A percentile compares a stretch with the other conserved stretches of the same genome.
Conservation (phyloP, 306 rosid species). For the Vigna trinervia region DNA sequence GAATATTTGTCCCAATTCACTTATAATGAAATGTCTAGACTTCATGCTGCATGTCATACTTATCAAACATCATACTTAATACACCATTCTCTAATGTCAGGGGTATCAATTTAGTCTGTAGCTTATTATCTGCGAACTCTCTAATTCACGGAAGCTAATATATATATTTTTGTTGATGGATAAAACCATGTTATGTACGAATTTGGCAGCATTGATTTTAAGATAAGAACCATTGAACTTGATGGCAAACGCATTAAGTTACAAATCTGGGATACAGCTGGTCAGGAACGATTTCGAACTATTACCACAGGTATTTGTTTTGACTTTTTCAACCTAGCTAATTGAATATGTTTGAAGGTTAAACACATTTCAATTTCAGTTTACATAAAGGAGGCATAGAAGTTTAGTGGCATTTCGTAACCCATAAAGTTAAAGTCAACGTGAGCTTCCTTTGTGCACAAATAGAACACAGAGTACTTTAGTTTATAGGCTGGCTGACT, state of each 20-base stretch:
- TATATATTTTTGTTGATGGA: conserved; percentile 24
- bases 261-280: conserved; percentile 91
- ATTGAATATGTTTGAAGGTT: not conserved
- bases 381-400: not conserved
- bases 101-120: not conserved
- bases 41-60: not conserved
- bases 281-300: conserved; percentile 82
- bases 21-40: not conserved
- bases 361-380: conserved; percentile 1
- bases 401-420: not conserved
- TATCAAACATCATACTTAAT: not conserved
- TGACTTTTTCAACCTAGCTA: conserved; percentile 8
- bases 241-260: conserved; percentile 75
- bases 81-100: conserved; percentile 20
- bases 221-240: conserved; percentile 84
- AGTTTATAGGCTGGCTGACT: not conserved
- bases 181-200: conserved; percentile 1
- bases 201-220: conserved; percentile 72
- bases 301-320: conserved; percentile 69
- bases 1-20: conserved; percentile 1
- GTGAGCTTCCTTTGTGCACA: not conserved
- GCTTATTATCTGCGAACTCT: not conserved
- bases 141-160: not conserved
- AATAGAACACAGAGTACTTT: not conserved
- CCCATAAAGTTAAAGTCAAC: conserved; percentile 6